phyloP scores from a whole-genome alignment of 441 rosid species.

The Omphalea diandra region DNA sequence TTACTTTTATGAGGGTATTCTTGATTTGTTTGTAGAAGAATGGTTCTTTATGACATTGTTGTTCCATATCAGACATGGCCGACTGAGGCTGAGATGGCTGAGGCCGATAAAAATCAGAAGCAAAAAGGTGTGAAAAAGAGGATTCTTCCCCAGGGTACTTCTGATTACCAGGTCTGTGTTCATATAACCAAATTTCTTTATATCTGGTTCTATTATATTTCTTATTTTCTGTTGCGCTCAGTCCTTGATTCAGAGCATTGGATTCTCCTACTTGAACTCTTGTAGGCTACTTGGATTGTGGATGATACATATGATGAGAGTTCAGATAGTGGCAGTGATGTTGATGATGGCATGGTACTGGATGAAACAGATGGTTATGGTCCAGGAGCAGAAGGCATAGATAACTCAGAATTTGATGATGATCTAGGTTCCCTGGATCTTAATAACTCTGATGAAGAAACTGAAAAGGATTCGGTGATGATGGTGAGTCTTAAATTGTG shows the following conservation, averaged over 20 bases:
- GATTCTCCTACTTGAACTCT: not conserved
- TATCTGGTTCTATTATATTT: not conserved
- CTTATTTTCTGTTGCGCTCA: not conserved
- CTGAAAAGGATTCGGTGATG: constrained; percentile 82
- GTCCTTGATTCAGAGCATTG: not conserved
- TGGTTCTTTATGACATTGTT: constrained; percentile 12
- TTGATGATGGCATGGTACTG: constrained; percentile 73
- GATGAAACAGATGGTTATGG: constrained; percentile 54
- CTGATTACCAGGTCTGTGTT: constrained; percentile 81
- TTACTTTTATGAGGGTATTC: too few species aligned
- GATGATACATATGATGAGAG: constrained; percentile 70
- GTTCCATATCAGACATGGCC: constrained; percentile 82
- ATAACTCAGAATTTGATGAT: constrained; percentile 55
- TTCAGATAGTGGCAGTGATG: constrained; percentile 47
- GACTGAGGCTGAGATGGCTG: constrained; percentile 90
- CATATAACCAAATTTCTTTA: constrained; percentile 3
- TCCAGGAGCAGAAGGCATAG: constrained; percentile 35
- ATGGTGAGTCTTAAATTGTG: constrained; percentile 44
- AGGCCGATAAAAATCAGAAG: constrained; percentile 66
- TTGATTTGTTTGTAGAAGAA: not conserved
- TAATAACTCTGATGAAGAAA: constrained; percentile 69
- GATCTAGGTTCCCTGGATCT: constrained; percentile 60
- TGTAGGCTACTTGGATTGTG: constrained; percentile 96
- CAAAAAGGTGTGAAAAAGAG: constrained; percentile 56
- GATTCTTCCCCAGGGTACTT: constrained; percentile 79